A percentile compares a stretch with the other conserved stretches of the same genome.
Evolutionary conservation across 2,329 filamentous ascomycete species (phyloP).

Genomic region (Epichloe brachyelytri): DNA sequence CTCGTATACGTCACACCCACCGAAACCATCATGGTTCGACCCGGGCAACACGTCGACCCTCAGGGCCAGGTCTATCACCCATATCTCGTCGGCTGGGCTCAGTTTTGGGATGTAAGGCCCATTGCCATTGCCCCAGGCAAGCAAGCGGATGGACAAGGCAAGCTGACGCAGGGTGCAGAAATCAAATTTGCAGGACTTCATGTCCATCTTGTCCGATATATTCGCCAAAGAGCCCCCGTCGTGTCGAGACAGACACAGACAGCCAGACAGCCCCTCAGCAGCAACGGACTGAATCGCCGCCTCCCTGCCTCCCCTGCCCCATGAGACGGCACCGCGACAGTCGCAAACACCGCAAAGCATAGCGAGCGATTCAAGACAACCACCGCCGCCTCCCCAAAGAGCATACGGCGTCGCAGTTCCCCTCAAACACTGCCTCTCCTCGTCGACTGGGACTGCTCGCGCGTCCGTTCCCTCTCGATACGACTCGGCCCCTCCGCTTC

Average conservation of each 20-base stretch:
- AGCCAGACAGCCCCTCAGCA: conserved; percentile 23
- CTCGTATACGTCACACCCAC: conserved; percentile 82
- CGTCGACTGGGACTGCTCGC: conserved; percentile 9
- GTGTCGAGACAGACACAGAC: conserved; percentile 49
- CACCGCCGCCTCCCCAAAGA: conserved; percentile 40
- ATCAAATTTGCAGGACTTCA: conserved; percentile 70
- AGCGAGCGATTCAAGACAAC: conserved; percentile 24
- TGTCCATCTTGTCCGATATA: conserved; percentile 69
- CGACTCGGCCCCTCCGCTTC: conserved; percentile 34
- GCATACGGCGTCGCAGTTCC: conserved; percentile 14
- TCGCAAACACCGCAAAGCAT: conserved; percentile 19
- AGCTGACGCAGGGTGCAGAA: conserved; percentile 36
- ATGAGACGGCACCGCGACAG: conserved; percentile 41
- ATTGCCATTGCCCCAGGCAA: background rate
- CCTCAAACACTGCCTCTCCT: conserved; percentile 12
- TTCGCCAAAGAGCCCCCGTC: conserved; percentile 95
- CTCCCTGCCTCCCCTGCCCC: conserved; percentile 62
- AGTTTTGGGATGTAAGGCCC: conserved; percentile 71
- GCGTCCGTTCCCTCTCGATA: conserved; percentile 26
- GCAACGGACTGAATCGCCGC: conserved; percentile 32
- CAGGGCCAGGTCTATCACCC: conserved; percentile 94
- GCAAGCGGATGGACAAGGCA: conserved; percentile 2
- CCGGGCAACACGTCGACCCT: conserved; percentile 87
- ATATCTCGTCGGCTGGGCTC: conserved; percentile 79
- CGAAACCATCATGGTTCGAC: conserved; percentile 76